Base-by-base conservation (phyloP, 257 asterid species). In the Nicotiana otophora region DNA sequence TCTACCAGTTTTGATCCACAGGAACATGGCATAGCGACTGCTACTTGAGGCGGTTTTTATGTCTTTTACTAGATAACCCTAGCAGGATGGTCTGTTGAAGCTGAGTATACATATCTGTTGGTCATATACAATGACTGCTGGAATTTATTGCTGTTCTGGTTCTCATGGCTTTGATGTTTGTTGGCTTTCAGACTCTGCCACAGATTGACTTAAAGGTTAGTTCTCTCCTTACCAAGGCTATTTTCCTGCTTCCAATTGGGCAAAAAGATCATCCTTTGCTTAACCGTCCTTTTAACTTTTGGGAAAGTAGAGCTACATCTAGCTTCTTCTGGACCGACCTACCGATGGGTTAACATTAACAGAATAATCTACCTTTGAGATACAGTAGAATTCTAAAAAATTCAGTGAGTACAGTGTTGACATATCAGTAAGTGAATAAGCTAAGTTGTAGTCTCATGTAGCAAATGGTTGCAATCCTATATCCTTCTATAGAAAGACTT, bases 1-100 rank as follows among this genome's bases (percentile, higher is more conserved):
- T 86, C 93, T 82, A 60, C 88, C 81, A 84, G 87, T 88, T 86
- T 91, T 82, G 89, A 87, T 81, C 69, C 93, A 55, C 81, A 85
- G 63, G 96, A 93, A 82, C 84, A 91, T 82, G 81, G 84, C 78
- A 66, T 91, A 83, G 88, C 81, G 30, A 81, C 83, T 83, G 90
- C 96, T 81, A 86, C 91, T 17, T 89, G 79, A 89, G 84, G 86
- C 64, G 81, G 80, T 78, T 80, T 77, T 75, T 36, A 69, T 7
- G 54, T 77, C 76, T 80, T 70, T 82, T 46, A 17, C 81, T 81
- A 57, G 78, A 85, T 48, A 72, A 65, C 10, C 82, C 51, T 74
- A 85, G 82, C 85, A 58, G 80, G 86, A 79, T 83, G 88, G 62
- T 83, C 80, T 84, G 85, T 86, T 75, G 89, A 85, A 70, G 77